phyloP scores from a whole-genome alignment of 2,329 filamentous ascomycete species.

The Aspergillus hiratsukae region DNA sequence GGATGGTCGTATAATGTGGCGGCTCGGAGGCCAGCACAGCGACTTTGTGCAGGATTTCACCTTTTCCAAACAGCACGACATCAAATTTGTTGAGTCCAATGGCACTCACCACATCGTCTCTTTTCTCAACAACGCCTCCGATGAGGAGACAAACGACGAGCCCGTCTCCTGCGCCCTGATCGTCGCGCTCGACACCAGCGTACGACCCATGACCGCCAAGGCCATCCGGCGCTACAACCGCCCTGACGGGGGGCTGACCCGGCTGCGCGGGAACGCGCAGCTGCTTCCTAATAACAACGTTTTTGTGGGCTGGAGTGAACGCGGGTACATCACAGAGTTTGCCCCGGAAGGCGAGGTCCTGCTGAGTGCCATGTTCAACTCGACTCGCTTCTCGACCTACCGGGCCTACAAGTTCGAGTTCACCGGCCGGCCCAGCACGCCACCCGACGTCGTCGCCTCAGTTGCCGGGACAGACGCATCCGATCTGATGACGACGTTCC shows the following conservation, averaged over 20 bases:
- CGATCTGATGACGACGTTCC: slow-evolving; percentile 25
- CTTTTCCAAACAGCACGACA: slow-evolving; percentile 37
- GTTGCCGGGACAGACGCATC: slow-evolving; percentile 23
- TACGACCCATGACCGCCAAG: slow-evolving; percentile 23
- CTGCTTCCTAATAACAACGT: slow-evolving; percentile 32
- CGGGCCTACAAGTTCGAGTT: slow-evolving; percentile 38
- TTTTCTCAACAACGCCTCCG: slow-evolving; percentile 31
- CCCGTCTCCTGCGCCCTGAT: slow-evolving; percentile 25
- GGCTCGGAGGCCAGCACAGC: slow-evolving; percentile 27
- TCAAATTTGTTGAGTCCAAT: slow-evolving; percentile 27
- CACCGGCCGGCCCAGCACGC: slow-evolving; percentile 25
- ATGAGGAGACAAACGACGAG: slow-evolving; percentile 25
- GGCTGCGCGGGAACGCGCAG: slow-evolving; percentile 33
- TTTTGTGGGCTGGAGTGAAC: slow-evolving; percentile 33
- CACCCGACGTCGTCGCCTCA: slow-evolving; percentile 27
- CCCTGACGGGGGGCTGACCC: slow-evolving; percentile 28
- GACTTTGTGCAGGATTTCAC: slow-evolving; percentile 29
- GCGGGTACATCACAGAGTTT: slow-evolving; percentile 32
- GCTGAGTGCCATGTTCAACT: slow-evolving; percentile 30
- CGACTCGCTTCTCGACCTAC: slow-evolving; percentile 33
- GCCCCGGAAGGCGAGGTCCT: slow-evolving; percentile 24
- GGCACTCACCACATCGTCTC: slow-evolving; percentile 30
- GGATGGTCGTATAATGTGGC: slow-evolving; percentile 35
- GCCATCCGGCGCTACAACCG: slow-evolving; percentile 25
- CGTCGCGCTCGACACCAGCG: slow-evolving; percentile 25